Evolutionary conservation across 139 green algal species (phyloP).

Genomic region (Volvox africanus): DNA sequence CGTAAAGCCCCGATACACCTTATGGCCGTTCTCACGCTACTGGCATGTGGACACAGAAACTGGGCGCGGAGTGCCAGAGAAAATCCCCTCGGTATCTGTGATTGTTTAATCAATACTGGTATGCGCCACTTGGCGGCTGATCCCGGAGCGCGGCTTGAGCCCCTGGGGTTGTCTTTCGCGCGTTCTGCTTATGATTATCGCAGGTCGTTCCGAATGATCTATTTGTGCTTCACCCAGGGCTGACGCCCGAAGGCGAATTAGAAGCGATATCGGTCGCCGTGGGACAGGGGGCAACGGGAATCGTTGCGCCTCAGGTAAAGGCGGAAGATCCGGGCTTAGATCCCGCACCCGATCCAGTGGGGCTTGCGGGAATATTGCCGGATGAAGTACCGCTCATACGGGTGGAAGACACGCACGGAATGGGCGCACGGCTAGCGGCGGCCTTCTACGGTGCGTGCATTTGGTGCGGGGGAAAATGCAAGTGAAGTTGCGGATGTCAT

Average conservation of each 20-base stretch:
- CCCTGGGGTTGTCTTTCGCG: no score
- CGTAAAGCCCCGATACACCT: no score
- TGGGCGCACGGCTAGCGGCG: conserved; percentile 61
- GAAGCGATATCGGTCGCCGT: conserved; percentile 25
- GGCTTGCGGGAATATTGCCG: conserved; percentile 42
- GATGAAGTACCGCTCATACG: conserved; percentile 62
- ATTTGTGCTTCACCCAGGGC: conserved; percentile 28
- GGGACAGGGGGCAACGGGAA: conserved; percentile 47
- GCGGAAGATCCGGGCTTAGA: conserved; percentile 32
- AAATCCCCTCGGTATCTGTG: no score
- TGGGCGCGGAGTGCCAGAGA: no score
- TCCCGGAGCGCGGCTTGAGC: no score
- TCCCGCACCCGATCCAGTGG: background rate
- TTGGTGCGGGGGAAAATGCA: no score
- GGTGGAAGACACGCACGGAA: conserved; percentile 57
- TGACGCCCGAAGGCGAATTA: background rate
- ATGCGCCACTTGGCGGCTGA: no score
- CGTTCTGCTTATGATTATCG: background rate
- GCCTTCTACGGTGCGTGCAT: conserved; percentile 74
- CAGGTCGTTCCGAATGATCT: conserved; percentile 22
- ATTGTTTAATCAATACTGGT: no score
- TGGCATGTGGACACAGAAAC: no score
- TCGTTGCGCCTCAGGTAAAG: conserved; percentile 27
- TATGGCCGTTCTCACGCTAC: no score
- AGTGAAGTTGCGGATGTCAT: no score